Base-by-base conservation (phyloP, 192 early-diverging fungal genomes). In the Geosiphon pyriformis region DNA sequence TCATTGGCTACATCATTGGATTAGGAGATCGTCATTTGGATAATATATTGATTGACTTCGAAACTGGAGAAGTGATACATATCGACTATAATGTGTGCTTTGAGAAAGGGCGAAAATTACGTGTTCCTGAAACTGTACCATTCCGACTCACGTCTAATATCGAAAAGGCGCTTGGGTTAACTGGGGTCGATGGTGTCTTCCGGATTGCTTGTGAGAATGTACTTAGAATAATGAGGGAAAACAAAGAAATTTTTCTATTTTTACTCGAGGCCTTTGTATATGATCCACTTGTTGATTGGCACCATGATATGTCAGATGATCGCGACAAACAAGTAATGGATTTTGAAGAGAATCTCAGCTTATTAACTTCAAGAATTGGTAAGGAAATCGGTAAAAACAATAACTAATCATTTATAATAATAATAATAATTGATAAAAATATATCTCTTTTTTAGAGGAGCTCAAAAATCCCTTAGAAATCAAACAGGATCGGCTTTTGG, bases 51-150 rank as follows among this genome's bases (percentile, higher is more conserved):
- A 77, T 98, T 4, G 92, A 98, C 67, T 77, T 79, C 51, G 70
- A 70, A 2, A 85, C 89, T 0, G 96, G 89, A 2, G 94, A 95
- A 56, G 63, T 96, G 12, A 85, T 98, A 34, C 96, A 98, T 72
- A 98, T 98, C 46, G 96, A 98, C 72, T 84, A 96, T 47, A 95
- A 94, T 17, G 95, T 98, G 48, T 92, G 94, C 15, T 98, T 98
- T 79, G 96, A 98, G 62, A 86, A 93, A 71, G 96, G 96, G 18
- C 92, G 88, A 72, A 72, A 89, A 26, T 74, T 98, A 12, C 79
- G 90, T 1, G 83, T 90, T 18, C 94, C 96, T 18, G 95, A 98
- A 76, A 74, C 88, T 25, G 92, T 98, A 0, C 95, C 95, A 4
- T 98, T 95, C 69, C 81, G 96, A 29, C 72, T 98, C 53, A 95